These are phyloP conservation scores for Quambalaria eucalypti DNA, from an alignment of 1,284 basidiomycete genomes.

Conservation along the genomic window DNA sequence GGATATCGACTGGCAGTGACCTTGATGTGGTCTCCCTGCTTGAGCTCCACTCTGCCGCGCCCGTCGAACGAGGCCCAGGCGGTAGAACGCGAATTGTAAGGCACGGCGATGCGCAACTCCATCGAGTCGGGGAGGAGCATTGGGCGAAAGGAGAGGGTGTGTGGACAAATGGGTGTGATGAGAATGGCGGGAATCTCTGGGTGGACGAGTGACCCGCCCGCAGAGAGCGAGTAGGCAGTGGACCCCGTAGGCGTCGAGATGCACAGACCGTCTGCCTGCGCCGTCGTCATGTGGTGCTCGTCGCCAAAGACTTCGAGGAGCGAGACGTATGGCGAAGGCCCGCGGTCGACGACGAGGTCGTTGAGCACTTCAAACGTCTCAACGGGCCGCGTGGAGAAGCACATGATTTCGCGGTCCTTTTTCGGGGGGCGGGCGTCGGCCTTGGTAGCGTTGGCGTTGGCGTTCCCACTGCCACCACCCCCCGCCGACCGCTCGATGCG, in stretches of 20 bases:
- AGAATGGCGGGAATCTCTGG: constrained; percentile 94
- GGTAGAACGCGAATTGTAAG: constrained; percentile 93
- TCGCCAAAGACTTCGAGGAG: constrained; percentile 94
- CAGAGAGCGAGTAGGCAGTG: constrained; percentile 85
- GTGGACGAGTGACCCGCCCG: constrained; percentile 93
- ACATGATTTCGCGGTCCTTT: constrained; percentile 95
- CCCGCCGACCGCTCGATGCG: constrained; percentile 26
- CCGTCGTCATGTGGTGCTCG: constrained; percentile 97
- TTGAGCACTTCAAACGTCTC: constrained; percentile 98
- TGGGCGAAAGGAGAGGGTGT: constrained; percentile 94
- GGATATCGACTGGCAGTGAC: constrained; percentile 95
- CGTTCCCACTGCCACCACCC: constrained; percentile 1
- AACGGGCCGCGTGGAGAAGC: constrained; percentile 85
- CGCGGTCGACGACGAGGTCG: constrained; percentile 93
- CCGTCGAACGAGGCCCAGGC: constrained; percentile 99
- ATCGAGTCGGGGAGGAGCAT: constrained; percentile 94
- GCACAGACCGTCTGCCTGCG: constrained; percentile 92
- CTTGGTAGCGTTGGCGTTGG: neutral
- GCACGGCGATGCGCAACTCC: constrained; percentile 95
- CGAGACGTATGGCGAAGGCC: constrained; percentile 94
- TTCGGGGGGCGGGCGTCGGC: constrained; percentile 19
- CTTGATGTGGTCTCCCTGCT: constrained; percentile 94
- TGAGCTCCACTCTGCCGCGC: constrained; percentile 75
- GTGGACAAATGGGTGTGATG: constrained; percentile 96
- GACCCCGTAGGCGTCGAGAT: constrained; percentile 96